Percentiles rank a stretch among this genome's conserved stretches.
Conservation (phyloP, 225 moss, liverwort and hornwort species). For the Lunularia cruciata region DNA sequence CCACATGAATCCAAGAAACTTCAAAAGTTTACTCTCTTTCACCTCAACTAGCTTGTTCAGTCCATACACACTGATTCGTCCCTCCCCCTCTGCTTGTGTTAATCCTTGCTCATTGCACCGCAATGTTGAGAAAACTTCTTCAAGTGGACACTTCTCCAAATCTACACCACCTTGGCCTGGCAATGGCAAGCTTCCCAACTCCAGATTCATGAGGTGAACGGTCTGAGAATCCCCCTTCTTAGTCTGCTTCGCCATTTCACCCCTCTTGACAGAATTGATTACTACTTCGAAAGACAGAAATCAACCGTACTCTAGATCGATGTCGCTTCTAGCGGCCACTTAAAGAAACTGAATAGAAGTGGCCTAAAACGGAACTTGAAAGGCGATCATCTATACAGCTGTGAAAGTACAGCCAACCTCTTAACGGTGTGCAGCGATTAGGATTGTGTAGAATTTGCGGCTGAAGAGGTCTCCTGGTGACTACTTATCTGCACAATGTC, state of each 20-base stretch:
- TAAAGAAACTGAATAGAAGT: too few species aligned
- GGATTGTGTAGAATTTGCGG: too few species aligned
- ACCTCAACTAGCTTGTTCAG: slow-evolving; percentile 7
- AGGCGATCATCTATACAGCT: not conserved
- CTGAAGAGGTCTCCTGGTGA: too few species aligned
- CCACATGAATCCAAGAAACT: slow-evolving; percentile 22
- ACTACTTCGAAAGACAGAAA: not conserved
- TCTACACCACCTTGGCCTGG: not conserved
- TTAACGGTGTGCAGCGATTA: too few species aligned
- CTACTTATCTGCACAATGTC: too few species aligned
- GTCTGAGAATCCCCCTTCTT: too few species aligned
- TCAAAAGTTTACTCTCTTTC: slow-evolving; percentile 22
- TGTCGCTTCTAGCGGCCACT: too few species aligned
- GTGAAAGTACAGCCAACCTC: not conserved
- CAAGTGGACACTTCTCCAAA: slow-evolving; percentile 16
- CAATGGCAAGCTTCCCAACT: not conserved
- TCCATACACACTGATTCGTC: slow-evolving; percentile 4
- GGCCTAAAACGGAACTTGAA: too few species aligned
- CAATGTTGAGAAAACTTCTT: slow-evolving; percentile 15
- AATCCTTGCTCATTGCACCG: slow-evolving; percentile 10
- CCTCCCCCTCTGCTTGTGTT: not conserved
- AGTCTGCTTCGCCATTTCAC: not conserved
- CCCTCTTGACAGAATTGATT: not conserved
- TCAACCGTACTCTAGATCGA: not conserved
- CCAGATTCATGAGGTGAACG: not conserved